phyloP scores from a whole-genome alignment of 2,329 filamentous ascomycete genomes.

The Chalaropsis thielavioides region DNA sequence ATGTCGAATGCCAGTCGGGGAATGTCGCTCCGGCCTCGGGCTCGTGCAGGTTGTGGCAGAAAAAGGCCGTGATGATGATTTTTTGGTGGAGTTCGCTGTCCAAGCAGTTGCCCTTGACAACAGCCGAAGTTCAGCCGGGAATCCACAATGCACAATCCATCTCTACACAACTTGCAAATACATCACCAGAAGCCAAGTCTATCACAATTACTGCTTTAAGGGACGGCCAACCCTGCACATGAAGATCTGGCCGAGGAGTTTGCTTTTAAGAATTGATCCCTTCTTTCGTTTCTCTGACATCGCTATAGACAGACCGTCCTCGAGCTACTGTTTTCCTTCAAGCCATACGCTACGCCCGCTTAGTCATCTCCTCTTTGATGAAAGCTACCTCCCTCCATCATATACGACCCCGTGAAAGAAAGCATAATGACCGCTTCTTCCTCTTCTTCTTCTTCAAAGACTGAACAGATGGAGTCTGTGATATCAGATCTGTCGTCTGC shows the following conservation, averaged over 20 bases:
- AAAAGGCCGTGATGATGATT: background rate
- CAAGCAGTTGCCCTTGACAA: conserved; percentile 28
- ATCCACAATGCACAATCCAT: background rate
- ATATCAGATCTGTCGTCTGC: conserved; percentile 13
- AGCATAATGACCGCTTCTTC: background rate
- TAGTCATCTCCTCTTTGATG: background rate
- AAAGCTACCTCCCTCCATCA: background rate
- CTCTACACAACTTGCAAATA: background rate
- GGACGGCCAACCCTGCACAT: background rate
- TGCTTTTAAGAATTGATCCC: background rate
- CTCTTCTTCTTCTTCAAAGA: background rate
- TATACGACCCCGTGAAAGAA: background rate
- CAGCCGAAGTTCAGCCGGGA: conserved; percentile 25
- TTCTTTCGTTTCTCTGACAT: background rate
- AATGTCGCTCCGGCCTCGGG: background rate
- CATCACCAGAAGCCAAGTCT: background rate
- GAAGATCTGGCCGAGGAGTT: background rate
- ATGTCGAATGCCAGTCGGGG: background rate
- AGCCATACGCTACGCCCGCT: background rate
- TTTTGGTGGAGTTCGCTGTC: conserved; percentile 2
- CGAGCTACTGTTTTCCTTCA: background rate
- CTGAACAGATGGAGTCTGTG: conserved; percentile 16
- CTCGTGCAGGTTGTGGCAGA: background rate
- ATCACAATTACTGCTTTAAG: background rate
- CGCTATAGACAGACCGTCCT: conserved; percentile 6